Percentiles rank a stretch among this genome's conserved stretches.
Conservation (phyloP, 306 rosid genomes). For the Casuarina glauca region DNA sequence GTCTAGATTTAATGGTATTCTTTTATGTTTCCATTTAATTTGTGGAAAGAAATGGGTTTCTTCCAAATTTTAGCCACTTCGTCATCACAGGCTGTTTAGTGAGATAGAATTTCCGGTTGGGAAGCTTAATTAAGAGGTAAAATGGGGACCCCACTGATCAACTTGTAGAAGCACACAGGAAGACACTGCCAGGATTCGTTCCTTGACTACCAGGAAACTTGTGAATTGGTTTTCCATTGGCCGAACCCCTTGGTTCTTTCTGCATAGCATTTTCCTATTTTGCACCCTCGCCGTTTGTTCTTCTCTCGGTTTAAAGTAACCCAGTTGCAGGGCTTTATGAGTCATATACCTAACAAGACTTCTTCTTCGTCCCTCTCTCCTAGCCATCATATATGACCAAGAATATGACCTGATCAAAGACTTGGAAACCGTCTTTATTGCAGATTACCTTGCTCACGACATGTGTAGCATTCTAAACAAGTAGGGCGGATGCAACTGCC, state of each 20-base stretch:
- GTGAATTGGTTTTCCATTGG: too few relatives aligned
- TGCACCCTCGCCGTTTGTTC: background rate
- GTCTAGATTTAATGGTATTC: slow-evolving; percentile 3
- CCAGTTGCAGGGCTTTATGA: background rate
- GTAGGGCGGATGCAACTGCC: background rate
- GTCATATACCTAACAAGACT: background rate
- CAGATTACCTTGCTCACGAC: background rate
- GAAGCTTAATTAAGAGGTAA: background rate
- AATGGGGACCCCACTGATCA: background rate
- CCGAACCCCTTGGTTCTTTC: too few relatives aligned
- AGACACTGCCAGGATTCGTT: background rate
- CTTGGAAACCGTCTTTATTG: background rate
- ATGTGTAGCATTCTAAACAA: background rate
- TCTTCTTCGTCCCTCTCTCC: background rate
- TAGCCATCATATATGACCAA: background rate
- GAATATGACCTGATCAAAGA: background rate
- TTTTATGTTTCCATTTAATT: background rate
- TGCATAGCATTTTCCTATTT: background rate
- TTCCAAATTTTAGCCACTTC: slow-evolving; percentile 18
- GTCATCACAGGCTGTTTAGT: slow-evolving; percentile 11
- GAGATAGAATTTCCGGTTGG: slow-evolving; percentile 1
- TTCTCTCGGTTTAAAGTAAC: background rate
- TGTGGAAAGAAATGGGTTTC: slow-evolving; percentile 2
- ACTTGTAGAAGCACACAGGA: background rate
- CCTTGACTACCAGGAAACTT: background rate